Evolutionary conservation across 495 filamentous ascomycete species (phyloP).

Genomic region (Aspergillus olivimuriae): DNA sequence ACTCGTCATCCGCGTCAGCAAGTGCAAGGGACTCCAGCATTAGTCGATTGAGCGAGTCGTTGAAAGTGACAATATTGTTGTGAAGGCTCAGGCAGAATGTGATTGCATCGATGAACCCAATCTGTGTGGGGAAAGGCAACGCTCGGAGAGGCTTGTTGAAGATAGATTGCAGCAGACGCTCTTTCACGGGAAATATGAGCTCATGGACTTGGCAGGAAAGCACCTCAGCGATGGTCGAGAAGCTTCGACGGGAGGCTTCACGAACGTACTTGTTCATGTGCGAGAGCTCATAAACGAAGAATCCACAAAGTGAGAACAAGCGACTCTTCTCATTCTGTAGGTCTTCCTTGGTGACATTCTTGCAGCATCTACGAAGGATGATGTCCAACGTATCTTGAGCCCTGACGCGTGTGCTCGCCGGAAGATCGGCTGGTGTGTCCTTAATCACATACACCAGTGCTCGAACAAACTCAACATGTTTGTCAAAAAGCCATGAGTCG

Average conservation of each 20-base stretch:
- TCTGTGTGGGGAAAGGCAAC: constrained; percentile 85
- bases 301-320: constrained; percentile 67
- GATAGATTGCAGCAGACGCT: constrained; percentile 76
- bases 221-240: constrained; percentile 73
- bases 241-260: constrained; percentile 70
- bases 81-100: constrained; percentile 86
- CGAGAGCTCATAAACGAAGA: constrained; percentile 78
- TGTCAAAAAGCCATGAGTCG: constrained; percentile 71
- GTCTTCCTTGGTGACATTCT: constrained; percentile 68
- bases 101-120: constrained; percentile 96
- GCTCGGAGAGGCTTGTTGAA: constrained; percentile 93
- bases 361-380: constrained; percentile 68
- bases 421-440: constrained; percentile 88
- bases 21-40: constrained; percentile 88
- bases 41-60: constrained; percentile 81
- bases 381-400: constrained; percentile 77
- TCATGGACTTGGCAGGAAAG: constrained; percentile 74
- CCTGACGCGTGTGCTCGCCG: constrained; percentile 73
- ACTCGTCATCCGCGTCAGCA: constrained; percentile 89
- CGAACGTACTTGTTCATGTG: constrained; percentile 95
- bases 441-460: constrained; percentile 94
- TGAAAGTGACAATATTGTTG: constrained; percentile 79
- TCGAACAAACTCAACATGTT: constrained; percentile 76
- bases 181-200: constrained; percentile 79
- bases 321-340: constrained; percentile 58